phyloP scores from a whole-genome alignment of 2,329 filamentous ascomycete species.

The Aureobasidium sp. region DNA sequence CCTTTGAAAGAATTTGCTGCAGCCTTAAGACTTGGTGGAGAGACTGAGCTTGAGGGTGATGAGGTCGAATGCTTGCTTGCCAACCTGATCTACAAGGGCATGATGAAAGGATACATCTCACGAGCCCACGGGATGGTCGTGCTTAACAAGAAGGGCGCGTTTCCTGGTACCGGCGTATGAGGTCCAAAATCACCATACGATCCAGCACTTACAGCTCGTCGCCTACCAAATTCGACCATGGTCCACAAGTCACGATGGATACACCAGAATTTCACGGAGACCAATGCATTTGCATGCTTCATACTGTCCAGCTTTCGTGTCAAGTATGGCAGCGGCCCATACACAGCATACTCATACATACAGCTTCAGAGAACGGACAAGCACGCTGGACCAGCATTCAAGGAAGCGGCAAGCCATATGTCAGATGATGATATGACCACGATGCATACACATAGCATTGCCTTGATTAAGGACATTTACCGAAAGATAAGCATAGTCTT shows the following conservation, averaged over 20 bases:
- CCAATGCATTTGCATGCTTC: background rate
- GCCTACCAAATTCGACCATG: background rate
- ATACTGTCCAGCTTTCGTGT: background rate
- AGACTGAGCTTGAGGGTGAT: conserved; percentile 54
- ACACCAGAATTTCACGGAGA: background rate
- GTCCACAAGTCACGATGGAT: background rate
- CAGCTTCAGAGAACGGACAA: background rate
- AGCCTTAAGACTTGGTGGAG: conserved; percentile 64
- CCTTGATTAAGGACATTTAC: too few relatives aligned
- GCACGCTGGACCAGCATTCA: too few relatives aligned
- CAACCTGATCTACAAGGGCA: conserved; percentile 74
- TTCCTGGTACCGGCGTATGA: conserved; percentile 75
- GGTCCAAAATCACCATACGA: too few relatives aligned
- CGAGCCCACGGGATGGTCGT: conserved; percentile 86
- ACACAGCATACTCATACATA: background rate
- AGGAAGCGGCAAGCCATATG: background rate
- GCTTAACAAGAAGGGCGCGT: conserved; percentile 84
- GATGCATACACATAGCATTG: background rate
- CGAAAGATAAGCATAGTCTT: background rate
- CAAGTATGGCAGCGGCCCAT: background rate
- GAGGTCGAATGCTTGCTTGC: conserved; percentile 93
- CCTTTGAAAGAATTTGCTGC: conserved; percentile 78
- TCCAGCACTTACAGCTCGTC: too few relatives aligned
- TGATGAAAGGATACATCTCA: conserved; percentile 96
- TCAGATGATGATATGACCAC: background rate